These are phyloP conservation scores for Botrytis galanthina DNA, from an alignment of 2,329 filamentous ascomycete genomes.

Conservation along the genomic window DNA sequence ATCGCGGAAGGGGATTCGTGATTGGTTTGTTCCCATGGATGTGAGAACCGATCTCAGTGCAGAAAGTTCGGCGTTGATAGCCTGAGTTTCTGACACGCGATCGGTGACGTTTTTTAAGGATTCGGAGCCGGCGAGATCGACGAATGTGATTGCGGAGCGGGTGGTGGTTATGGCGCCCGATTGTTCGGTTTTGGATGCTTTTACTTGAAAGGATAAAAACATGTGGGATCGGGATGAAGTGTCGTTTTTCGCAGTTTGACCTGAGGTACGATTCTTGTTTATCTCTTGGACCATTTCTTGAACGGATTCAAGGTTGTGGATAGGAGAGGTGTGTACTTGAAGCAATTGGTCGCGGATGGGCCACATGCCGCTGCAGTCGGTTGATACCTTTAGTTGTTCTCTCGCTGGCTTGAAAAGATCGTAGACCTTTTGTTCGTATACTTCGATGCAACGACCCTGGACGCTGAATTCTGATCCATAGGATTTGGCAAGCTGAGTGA, in stretches of 20 bases:
- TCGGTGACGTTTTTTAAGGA: slow-evolving; percentile 85
- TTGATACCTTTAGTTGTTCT: slow-evolving; percentile 66
- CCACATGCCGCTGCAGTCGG: slow-evolving; percentile 83
- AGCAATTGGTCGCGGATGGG: slow-evolving; percentile 79
- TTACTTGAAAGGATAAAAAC: slow-evolving; percentile 79
- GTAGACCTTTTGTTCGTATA: slow-evolving; percentile 97
- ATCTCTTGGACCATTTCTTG: slow-evolving; percentile 77
- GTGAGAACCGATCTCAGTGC: slow-evolving; percentile 93
- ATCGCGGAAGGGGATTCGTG: not conserved
- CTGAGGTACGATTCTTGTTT: slow-evolving; percentile 82
- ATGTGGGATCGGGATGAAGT: slow-evolving; percentile 92
- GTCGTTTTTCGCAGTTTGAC: slow-evolving; percentile 96
- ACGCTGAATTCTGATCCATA: slow-evolving; percentile 86
- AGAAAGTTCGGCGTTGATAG: slow-evolving; percentile 92
- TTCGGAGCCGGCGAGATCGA: slow-evolving; percentile 92
- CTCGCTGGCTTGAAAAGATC: slow-evolving; percentile 60
- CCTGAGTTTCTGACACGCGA: slow-evolving; percentile 88
- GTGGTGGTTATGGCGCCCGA: slow-evolving; percentile 69
- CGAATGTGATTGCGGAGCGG: slow-evolving; percentile 91
- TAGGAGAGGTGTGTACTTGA: slow-evolving; percentile 73
- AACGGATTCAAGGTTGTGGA: slow-evolving; percentile 78
- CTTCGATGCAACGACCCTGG: slow-evolving; percentile 92
- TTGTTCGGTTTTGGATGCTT: slow-evolving; percentile 54
- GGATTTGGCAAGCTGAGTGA: slow-evolving; percentile 79
- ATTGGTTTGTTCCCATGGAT: slow-evolving; percentile 61